phyloP scores from a whole-genome alignment of 139 green algal genomes.

The Gonium pectorale region DNA sequence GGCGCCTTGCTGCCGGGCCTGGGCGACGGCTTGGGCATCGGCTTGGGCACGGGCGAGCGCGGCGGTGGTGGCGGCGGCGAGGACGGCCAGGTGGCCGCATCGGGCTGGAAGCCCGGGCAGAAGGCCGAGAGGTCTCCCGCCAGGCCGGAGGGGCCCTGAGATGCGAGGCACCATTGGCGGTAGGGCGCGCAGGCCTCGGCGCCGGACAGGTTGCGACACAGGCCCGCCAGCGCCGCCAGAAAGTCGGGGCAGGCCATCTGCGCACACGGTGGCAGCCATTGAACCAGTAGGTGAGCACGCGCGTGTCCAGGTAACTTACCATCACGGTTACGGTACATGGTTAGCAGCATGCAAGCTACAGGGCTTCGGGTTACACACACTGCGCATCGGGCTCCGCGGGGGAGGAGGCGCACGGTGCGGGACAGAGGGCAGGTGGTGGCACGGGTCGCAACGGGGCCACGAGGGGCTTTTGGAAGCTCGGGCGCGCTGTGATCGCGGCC shows the following conservation, averaged over 20 bases:
- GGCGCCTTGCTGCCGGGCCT: no score
- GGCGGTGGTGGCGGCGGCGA: no score
- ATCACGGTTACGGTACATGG: not conserved
- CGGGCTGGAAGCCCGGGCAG: no score
- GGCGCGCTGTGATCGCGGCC: no score
- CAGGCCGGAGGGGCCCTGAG: no score
- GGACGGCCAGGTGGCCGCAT: no score
- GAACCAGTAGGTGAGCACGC: not conserved
- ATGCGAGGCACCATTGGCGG: not conserved
- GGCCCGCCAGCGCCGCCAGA: not conserved
- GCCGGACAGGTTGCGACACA: not conserved
- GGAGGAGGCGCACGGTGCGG: not conserved
- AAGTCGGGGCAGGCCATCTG: not conserved
- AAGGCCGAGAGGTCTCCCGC: no score
- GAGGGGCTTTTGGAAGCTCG: no score
- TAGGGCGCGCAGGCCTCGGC: not conserved
- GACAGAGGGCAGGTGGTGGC: not conserved
- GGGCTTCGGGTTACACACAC: not conserved
- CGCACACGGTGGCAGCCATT: not conserved
- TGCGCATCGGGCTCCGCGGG: not conserved
- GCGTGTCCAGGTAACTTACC: not conserved
- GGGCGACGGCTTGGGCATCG: no score
- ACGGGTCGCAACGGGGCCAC: no score
- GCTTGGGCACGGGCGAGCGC: no score
- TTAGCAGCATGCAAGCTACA: not conserved